phyloP scores from a whole-genome alignment of 1,139 yeast genomes.

The Komagataea norvegica region DNA sequence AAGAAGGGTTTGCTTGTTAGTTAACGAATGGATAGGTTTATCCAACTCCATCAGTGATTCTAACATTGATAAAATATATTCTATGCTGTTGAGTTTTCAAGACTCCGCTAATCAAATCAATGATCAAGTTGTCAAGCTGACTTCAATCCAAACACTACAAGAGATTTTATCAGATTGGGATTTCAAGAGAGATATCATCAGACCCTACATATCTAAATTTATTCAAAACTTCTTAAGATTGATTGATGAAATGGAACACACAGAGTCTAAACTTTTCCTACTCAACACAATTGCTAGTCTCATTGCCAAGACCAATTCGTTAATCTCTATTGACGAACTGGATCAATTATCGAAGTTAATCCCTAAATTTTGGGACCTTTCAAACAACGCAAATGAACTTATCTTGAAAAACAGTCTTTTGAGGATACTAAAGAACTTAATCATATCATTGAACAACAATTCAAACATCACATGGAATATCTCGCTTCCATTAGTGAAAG shows the following conservation, averaged over 20 bases:
- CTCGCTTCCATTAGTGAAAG: constrained; percentile 59
- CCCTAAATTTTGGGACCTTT: constrained; percentile 71
- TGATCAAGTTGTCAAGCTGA: constrained; percentile 71
- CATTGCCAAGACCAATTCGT: constrained; percentile 61
- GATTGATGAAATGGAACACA: constrained; percentile 44
- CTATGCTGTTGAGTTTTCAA: constrained; percentile 41
- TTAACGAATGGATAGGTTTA: constrained; percentile 76
- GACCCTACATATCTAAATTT: constrained; percentile 56
- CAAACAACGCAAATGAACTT: constrained; percentile 48
- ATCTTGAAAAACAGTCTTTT: constrained; percentile 68
- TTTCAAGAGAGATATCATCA: constrained; percentile 61
- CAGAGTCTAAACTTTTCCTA: constrained; percentile 73
- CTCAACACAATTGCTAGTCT: constrained; percentile 62
- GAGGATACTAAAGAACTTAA: constrained; percentile 62
- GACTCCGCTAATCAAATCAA: constrained; percentile 40
- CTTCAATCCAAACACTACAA: constrained; percentile 70
- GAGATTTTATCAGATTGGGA: constrained; percentile 82
- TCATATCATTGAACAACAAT: constrained; percentile 57
- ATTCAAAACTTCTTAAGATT: constrained; percentile 46
- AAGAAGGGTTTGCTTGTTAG: constrained; percentile 70
- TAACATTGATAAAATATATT: constrained; percentile 57
- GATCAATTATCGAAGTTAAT: constrained; percentile 54
- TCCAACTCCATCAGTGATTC: constrained; percentile 47
- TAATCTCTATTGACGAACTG: constrained; percentile 46
- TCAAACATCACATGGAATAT: constrained; percentile 58